A percentile compares a stretch with the other conserved stretches of the same genome.
Conservation (phyloP, 257 asterid genomes). For the Echites panduratus region DNA sequence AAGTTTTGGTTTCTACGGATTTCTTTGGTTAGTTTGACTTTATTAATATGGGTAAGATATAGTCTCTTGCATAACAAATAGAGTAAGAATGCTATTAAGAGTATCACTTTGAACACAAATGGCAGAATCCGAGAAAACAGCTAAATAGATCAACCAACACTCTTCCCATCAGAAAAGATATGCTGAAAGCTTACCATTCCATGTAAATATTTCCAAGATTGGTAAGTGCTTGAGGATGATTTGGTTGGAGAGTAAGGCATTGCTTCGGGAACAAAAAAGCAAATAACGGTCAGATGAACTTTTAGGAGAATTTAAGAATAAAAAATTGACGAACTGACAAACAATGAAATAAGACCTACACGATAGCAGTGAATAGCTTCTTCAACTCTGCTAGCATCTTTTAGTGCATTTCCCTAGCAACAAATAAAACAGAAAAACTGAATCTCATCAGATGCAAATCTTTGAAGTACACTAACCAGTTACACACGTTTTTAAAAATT, state of each 20-base stretch:
- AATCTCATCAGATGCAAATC: conserved; percentile 1
- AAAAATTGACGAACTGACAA: conserved; percentile 10
- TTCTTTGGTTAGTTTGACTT: neutral
- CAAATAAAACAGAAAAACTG: neutral
- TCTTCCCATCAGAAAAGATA: neutral
- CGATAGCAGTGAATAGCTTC: conserved; percentile 91
- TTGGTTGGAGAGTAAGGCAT: conserved; percentile 91
- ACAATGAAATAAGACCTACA: conserved; percentile 41
- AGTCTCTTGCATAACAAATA: no score
- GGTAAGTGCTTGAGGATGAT: conserved; percentile 96
- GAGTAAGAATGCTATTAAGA: neutral
- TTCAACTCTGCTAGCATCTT: conserved; percentile 94
- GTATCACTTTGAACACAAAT: neutral
- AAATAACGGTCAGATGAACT: conserved; percentile 13
- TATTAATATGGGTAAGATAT: neutral
- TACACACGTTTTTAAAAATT: conserved; percentile 9
- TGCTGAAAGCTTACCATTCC: conserved; percentile 68
- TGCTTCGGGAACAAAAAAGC: conserved; percentile 50
- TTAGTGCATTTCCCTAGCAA: conserved; percentile 87
- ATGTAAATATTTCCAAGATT: conserved; percentile 96
- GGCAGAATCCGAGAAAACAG: neutral
- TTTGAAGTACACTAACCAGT: neutral
- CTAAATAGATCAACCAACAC: neutral
- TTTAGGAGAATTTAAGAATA: conserved; percentile 9
- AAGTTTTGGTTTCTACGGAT: neutral